Evolutionary conservation across 2,329 filamentous ascomycete species (phyloP), one percentile per base, ranked within the genome.

Genomic region (Dactylellina drechsleri): DNA sequence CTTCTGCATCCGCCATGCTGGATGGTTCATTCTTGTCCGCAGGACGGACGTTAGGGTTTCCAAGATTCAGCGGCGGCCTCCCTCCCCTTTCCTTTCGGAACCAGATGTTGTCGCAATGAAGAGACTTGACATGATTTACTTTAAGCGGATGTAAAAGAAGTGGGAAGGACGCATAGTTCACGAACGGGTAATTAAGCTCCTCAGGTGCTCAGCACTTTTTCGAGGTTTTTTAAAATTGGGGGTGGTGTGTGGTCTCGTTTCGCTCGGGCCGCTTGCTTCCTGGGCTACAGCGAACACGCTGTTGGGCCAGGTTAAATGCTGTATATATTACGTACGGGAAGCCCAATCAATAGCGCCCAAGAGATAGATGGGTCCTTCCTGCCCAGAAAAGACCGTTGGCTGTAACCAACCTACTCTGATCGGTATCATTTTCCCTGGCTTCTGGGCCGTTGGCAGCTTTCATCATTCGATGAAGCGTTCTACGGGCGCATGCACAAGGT

Each of bases 151-250:
- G 54, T 60, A 61, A 74, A 74, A 53, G 71, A 75, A 75, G 56
- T 60, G 64, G 64, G 71, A 64, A 74, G 70, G 70, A 67, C 56
- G 58, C 70, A 75, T 68, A 64, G 64, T 68, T 75, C 71, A 68
- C 71, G 71, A 75, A 68, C 71, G 71, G 71, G 64, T 75, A 75
- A 75, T 75, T 75, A 68, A 75, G 70, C 64, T 75, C 62, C 64
- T 75, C 62, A 75, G 70, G 70, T 75, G 70, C 62, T 75, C 70
- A 66, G 54, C 62, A 71, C 61, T 54, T 52, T 58, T 71, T 71
- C 59, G 59, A 62, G 71, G 58, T 68, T 66, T 60, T 67, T 62
- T 57, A 62, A 66, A 67, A 67, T 66, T 61, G 70, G 70, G 70
- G 68, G 61, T 66, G 61, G 61, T 61, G 71, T 65, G 64, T 54